Base-by-base conservation (phyloP, 768 basidiomycete species). In the Lactifluus pinguis region DNA sequence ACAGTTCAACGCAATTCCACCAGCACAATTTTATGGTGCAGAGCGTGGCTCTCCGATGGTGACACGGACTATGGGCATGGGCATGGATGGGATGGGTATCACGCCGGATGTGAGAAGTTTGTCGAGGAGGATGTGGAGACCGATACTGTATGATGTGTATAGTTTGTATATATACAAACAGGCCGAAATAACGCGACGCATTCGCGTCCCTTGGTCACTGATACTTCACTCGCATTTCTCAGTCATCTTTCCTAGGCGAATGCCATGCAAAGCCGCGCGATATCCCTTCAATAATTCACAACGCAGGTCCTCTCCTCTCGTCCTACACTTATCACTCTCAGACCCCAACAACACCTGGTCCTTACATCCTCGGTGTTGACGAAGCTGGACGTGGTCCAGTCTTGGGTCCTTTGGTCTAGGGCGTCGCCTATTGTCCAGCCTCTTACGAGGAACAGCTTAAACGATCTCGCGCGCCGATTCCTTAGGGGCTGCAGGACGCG, bases 361-460 rank as follows among this genome's bases (percentile, higher is more conserved):
- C 89, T 0, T 97, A 95, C 75, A 91, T 98, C 52, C 86, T 99
- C 53, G 97, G 97, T 25, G 94, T 99, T n/a, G 97, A 99, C 72
- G 97, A 99, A 71, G 97, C 97, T 0, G 97, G 97, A 0, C 80
- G 97, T 57, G 97, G 97, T 0, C 97, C 95, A 21, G 95, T 95
- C 98, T n/a, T n/a, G n/a, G n/a, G n/a, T n/a, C n/a, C n/a, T n/a
- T n/a, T n/a, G n/a, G n/a, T n/a, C n/a, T n/a, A 99, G 68, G 95
- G 90, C 7, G 84, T 95, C 29, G 95, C 97, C 0, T 98, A 92
- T 69, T 98, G 95, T 68, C 90, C 93, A 2, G 78, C 78, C 4
- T 77, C 84, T 25, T 98, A 90, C 73, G 77, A 84, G 64, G 83
- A 86, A 3, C 72, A 83, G 14, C 73, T 99, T 57, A n/a, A 86